Evolutionary conservation across 345 rosid species (phyloP).

Genomic region (Syzygium grande): DNA sequence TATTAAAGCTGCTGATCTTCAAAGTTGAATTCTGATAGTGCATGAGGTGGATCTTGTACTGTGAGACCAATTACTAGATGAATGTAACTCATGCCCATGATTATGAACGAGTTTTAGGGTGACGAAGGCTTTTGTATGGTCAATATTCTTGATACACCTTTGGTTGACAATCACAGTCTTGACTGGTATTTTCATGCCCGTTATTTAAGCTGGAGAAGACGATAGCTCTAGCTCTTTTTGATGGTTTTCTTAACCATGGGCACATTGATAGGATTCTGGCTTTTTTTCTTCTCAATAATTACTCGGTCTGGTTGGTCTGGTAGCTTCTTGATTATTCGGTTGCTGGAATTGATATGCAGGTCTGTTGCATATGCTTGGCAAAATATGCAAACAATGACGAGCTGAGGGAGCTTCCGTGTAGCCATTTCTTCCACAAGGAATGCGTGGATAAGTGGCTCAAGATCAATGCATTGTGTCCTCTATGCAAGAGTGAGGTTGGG

Average conservation of each 20-base stretch:
- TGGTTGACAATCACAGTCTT: neutral
- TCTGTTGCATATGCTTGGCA: slow-evolving; percentile 95
- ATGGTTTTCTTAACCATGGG: neutral
- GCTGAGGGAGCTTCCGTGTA: slow-evolving; percentile 82
- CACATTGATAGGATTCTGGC: neutral
- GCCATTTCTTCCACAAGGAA: slow-evolving; percentile 90
- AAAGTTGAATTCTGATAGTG: neutral
- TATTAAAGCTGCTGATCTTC: neutral
- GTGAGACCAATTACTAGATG: neutral
- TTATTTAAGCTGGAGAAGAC: neutral
- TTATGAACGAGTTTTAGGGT: neutral
- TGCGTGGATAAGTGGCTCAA: slow-evolving; percentile 97
- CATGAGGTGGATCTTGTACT: neutral
- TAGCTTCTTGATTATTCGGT: neutral
- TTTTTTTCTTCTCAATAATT: neutral
- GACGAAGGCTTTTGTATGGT: neutral
- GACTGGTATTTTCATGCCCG: neutral
- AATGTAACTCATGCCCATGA: neutral
- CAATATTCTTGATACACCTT: neutral
- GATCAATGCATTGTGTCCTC: slow-evolving; percentile 90
- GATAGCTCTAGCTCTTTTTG: neutral
- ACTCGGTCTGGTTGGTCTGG: neutral
- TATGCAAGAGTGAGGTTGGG: slow-evolving; percentile 86
- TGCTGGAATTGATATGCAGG: slow-evolving; percentile 24
- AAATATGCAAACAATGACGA: slow-evolving; percentile 92